Evolutionary conservation across 1,284 basidiomycete species (phyloP).

Genomic region (Lentinula novae-zelandiae): DNA sequence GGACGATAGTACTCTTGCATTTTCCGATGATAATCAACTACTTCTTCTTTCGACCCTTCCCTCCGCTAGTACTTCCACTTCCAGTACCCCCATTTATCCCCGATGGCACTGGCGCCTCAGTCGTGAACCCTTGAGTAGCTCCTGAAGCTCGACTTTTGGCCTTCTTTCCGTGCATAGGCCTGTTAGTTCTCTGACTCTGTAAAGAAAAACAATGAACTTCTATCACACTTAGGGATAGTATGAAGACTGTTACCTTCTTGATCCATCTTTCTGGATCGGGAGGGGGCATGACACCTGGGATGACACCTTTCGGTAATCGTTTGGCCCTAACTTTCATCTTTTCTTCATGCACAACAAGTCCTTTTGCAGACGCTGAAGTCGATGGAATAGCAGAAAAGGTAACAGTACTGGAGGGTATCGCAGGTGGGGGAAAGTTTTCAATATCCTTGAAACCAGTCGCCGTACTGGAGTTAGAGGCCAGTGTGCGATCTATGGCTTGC

Average conservation of each 20-base stretch:
- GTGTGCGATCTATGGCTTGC: slow-evolving; percentile 56
- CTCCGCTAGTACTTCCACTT: background rate
- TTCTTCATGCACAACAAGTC: slow-evolving; percentile 7
- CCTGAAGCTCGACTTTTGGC: slow-evolving; percentile 19
- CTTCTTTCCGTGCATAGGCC: slow-evolving; percentile 10
- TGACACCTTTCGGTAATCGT: slow-evolving; percentile 67
- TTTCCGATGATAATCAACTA: background rate
- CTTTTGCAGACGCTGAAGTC: slow-evolving; percentile 21
- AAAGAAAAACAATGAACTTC: too few species aligned
- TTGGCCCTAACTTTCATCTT: slow-evolving; percentile 58
- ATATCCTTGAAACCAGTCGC: slow-evolving; percentile 29
- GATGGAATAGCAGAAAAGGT: slow-evolving; percentile 19
- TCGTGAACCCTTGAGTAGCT: slow-evolving; percentile 12
- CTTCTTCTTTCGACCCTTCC: slow-evolving; percentile 13
- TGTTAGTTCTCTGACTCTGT: slow-evolving; percentile 1
- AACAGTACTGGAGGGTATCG: slow-evolving; percentile 32
- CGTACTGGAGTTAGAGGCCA: slow-evolving; percentile 39
- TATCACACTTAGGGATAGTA: background rate
- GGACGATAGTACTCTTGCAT: background rate
- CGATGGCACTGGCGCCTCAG: background rate
- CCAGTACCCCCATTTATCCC: background rate
- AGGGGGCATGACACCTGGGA: slow-evolving; percentile 70
- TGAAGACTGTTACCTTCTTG: slow-evolving; percentile 27
- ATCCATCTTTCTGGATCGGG: slow-evolving; percentile 82
- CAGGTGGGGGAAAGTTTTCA: slow-evolving; percentile 59